Evolutionary conservation across 805 yeast species (phyloP).

Genomic region (Limtongozyma cylindracea): DNA sequence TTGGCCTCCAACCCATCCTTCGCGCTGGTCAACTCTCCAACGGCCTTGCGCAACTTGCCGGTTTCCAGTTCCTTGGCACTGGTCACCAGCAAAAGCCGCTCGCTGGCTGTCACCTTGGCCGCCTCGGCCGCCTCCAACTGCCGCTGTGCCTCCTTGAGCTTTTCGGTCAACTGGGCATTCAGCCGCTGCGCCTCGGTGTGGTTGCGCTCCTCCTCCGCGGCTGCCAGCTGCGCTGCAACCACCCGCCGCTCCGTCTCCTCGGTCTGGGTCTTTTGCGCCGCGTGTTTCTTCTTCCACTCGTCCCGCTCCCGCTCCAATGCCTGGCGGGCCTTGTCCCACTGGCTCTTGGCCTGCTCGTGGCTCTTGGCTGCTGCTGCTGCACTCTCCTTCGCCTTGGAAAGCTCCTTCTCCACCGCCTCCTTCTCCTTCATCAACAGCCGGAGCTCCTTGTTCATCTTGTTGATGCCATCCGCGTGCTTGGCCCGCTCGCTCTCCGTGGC

Average conservation of each 20-base stretch:
- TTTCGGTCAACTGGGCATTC: no score
- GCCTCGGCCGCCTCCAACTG: no score
- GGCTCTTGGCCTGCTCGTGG: slow-evolving; percentile 1
- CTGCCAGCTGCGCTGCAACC: slow-evolving; percentile 1
- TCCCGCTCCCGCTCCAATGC: neutral
- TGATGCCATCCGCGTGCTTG: slow-evolving; percentile 67
- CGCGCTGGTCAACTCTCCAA: slow-evolving; percentile 1
- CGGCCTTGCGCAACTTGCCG: no score
- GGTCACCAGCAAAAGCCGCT: no score
- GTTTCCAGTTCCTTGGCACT: no score
- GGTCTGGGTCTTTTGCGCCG: slow-evolving; percentile 1
- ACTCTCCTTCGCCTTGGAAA: slow-evolving; percentile 1
- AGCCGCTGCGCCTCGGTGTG: slow-evolving; percentile 1
- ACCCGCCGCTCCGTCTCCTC: neutral
- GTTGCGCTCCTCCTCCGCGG: slow-evolving; percentile 1
- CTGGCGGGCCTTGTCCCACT: neutral
- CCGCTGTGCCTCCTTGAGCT: no score
- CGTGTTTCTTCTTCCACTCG: neutral
- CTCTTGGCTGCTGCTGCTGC: neutral
- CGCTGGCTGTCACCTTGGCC: no score
- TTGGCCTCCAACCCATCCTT: slow-evolving; percentile 1
- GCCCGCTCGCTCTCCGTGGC: no score
- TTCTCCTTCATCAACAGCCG: slow-evolving; percentile 4
- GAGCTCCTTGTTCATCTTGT: slow-evolving; percentile 72
- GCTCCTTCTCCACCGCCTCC: slow-evolving; percentile 2